Percentiles rank a stretch among this genome's conserved stretches.
Evolutionary conservation across 1,284 basidiomycete species (phyloP).

Genomic region (Fomitopsis schrenkii): DNA sequence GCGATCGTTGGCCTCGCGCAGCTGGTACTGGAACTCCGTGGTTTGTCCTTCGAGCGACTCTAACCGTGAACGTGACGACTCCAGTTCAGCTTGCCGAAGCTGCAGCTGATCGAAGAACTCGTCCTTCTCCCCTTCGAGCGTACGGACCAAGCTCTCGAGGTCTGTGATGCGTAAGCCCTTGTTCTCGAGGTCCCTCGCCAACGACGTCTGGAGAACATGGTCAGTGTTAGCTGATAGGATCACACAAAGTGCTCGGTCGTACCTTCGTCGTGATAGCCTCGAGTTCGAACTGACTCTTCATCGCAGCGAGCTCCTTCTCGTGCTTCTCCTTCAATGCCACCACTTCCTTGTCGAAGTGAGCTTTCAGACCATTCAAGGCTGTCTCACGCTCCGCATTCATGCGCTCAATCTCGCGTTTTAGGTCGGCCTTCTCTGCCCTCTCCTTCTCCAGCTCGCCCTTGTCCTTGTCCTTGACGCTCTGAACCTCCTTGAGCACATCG

Average conservation of each 20-base stretch:
- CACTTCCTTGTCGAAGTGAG: conserved; percentile 78
- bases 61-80: conserved; percentile 71
- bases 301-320: conserved; percentile 68
- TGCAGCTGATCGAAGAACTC: conserved; percentile 82
- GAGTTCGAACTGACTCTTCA: conserved; percentile 72
- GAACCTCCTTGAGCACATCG: conserved; percentile 59
- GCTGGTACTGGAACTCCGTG: conserved; percentile 81
- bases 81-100: conserved; percentile 81
- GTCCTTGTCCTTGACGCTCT: conserved; percentile 51
- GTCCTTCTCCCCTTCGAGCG: conserved; percentile 69
- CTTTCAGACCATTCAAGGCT: conserved; percentile 58
- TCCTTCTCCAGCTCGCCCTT: conserved; percentile 62
- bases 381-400: conserved; percentile 67
- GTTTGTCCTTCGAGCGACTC: conserved; percentile 74
- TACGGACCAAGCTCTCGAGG: conserved; percentile 68
- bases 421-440: conserved; percentile 49
- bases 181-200: conserved; percentile 62
- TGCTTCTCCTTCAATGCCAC: conserved; percentile 55
- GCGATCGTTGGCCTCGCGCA: conserved; percentile 76
- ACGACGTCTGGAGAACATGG: conserved; percentile 45
- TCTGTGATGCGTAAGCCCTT: conserved; percentile 63
- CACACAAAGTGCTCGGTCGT: conserved; percentile 12
- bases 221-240: background rate
- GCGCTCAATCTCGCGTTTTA: conserved; percentile 58
- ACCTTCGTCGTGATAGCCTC: conserved; percentile 78